Percentiles rank a stretch among this genome's conserved stretches.
Evolutionary conservation across 2,329 filamentous ascomycete species (phyloP).

Genomic region (Camptophora hylomeconis): DNA sequence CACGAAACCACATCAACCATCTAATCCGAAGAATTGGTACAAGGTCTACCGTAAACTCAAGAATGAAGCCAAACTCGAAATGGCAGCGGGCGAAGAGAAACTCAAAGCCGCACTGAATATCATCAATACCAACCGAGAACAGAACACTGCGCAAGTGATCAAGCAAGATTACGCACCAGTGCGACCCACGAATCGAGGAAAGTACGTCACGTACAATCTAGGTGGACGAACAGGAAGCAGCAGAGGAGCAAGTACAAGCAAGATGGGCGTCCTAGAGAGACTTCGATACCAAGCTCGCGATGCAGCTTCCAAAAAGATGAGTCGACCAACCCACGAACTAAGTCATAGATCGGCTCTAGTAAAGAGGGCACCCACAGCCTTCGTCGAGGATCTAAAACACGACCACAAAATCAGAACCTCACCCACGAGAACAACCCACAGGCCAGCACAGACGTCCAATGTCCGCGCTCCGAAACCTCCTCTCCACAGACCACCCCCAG

Average conservation of each 20-base stretch:
- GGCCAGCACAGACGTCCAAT: constrained; percentile 1
- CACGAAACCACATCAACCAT: constrained; percentile 49
- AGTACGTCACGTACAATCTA: no score
- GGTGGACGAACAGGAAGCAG: no score
- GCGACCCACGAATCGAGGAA: no score
- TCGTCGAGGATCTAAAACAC: constrained; percentile 24
- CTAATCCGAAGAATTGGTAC: constrained; percentile 58
- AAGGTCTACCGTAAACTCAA: constrained; percentile 62
- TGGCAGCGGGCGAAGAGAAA: constrained; percentile 44
- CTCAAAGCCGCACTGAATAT: constrained; percentile 45
- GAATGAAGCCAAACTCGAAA: constrained; percentile 42
- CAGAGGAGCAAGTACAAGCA: constrained; percentile 16
- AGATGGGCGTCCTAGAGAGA: constrained; percentile 35
- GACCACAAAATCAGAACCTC: constrained; percentile 3
- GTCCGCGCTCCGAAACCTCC: background rate
- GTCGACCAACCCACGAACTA: constrained; percentile 28
- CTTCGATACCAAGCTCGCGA: constrained; percentile 45
- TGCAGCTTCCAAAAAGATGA: constrained; percentile 30
- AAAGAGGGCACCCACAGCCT: constrained; percentile 25
- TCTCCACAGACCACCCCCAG: constrained; percentile 2
- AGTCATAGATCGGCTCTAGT: constrained; percentile 25
- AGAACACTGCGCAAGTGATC: constrained; percentile 46
- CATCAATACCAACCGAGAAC: constrained; percentile 44
- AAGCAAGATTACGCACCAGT: no score
- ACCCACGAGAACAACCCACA: no score